A percentile compares a stretch with the other conserved stretches of the same genome.
phyloP scores from a whole-genome alignment of 176 grass and related monocot genomes.

The Bonia amplexicaulis region DNA sequence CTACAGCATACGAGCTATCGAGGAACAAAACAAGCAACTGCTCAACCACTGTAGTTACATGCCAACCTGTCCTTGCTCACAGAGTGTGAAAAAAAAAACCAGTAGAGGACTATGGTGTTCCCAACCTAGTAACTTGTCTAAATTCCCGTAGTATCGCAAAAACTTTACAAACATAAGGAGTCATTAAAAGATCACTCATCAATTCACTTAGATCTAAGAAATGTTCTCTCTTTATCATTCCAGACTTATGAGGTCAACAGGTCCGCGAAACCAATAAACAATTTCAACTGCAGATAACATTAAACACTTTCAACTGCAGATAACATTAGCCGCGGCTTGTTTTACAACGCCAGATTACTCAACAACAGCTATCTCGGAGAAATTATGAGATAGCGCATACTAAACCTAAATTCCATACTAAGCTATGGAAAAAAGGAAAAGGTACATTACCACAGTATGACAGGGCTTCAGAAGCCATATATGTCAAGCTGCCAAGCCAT shows the following conservation, averaged over 20 bases:
- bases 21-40: neutral
- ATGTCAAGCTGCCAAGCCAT: constrained; percentile 63
- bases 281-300: constrained; percentile 46
- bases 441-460: constrained; percentile 21
- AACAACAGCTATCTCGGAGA: constrained; percentile 52
- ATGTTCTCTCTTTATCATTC: constrained; percentile 8
- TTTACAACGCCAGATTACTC: constrained; percentile 54
- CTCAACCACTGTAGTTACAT: neutral
- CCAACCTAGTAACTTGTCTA: neutral
- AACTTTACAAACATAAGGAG: neutral
- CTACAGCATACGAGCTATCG: neutral
- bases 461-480: neutral
- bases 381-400: constrained; percentile 30
- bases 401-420: constrained; percentile 42
- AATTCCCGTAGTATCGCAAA: neutral
- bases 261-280: constrained; percentile 1
- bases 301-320: constrained; percentile 38
- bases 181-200: neutral
- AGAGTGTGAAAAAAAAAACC: neutral
- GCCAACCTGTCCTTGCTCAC: neutral
- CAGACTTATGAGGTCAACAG: neutral
- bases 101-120: neutral
- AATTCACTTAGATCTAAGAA: neutral
- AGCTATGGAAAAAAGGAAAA: constrained; percentile 35
- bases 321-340: constrained; percentile 68